phyloP scores from a whole-genome alignment of 2,329 filamentous ascomycete species.

The Chaetomiaceae sp. region DNA sequence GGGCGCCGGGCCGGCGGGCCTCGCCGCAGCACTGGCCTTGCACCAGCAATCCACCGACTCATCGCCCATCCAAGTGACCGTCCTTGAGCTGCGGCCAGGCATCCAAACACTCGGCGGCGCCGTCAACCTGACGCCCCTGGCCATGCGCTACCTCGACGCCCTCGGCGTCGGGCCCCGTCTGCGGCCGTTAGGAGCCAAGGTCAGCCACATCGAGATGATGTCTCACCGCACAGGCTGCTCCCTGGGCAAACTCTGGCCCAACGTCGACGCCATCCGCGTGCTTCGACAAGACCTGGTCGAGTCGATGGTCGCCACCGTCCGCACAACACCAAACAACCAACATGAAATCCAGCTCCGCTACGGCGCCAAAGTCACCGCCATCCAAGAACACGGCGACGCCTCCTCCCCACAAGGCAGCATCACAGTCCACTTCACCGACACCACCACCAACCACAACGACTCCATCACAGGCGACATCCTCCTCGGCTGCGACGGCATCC shows the following conservation, averaged over 20 bases:
- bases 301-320: background rate
- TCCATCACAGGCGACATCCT: background rate
- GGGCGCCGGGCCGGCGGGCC: constrained; percentile 1
- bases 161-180: background rate
- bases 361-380: background rate
- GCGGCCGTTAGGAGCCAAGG: background rate
- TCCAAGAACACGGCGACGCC: background rate
- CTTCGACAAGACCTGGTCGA: background rate
- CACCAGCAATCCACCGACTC: background rate
- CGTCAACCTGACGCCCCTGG: background rate
- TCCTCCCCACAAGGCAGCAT: background rate
- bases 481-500: constrained; percentile 2
- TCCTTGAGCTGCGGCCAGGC: background rate
- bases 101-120: background rate
- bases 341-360: background rate
- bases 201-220: background rate
- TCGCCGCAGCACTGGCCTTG: background rate
- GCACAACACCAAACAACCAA: background rate
- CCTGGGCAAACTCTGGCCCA: background rate
- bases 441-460: background rate
- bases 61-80: background rate
- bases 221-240: background rate
- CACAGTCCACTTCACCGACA: background rate
- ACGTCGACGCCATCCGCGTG: constrained; percentile 1
- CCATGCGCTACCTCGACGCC: constrained; percentile 3